phyloP scores from a whole-genome alignment of 73 alveolate genomes.

The Tetrahymena elliotti region DNA sequence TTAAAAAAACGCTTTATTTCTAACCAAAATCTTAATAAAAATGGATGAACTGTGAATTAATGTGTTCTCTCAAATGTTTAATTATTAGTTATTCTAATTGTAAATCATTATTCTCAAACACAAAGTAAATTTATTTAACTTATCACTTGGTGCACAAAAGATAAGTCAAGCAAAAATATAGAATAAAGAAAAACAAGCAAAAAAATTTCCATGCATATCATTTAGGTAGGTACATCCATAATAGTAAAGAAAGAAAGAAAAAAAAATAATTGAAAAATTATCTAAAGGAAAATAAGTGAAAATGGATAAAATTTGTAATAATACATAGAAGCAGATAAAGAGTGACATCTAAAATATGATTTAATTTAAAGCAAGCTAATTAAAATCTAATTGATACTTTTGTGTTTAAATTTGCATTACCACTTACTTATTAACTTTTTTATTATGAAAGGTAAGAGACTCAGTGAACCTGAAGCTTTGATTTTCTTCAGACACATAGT shows the following conservation, averaged over 20 bases:
- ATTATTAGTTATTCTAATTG: too few species aligned
- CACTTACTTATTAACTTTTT: not conserved
- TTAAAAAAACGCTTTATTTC: not conserved
- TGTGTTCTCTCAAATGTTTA: not conserved
- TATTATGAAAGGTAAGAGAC: not conserved
- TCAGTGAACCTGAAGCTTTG: slow-evolving; percentile 39
- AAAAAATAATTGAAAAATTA: too few species aligned
- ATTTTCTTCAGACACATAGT: slow-evolving; percentile 39
- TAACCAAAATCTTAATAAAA: not conserved
- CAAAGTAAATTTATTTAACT: too few species aligned
- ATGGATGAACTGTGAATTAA: not conserved
- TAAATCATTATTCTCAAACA: too few species aligned
- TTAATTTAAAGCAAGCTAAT: not conserved
- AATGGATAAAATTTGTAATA: not conserved
- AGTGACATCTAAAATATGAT: not conserved
- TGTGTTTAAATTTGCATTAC: not conserved
- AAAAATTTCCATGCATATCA: too few species aligned
- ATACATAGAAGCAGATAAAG: not conserved
- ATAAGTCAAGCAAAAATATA: too few species aligned
- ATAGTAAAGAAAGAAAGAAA: too few species aligned
- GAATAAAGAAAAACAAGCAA: too few species aligned
- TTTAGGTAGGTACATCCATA: too few species aligned
- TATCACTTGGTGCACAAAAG: too few species aligned
- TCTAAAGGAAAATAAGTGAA: too few species aligned
- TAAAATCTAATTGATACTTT: too few species aligned